Evolutionary conservation across 495 filamentous ascomycete species (phyloP), one percentile per base, ranked within the genome.

Genomic region (Oleoguttula mirabilis): DNA sequence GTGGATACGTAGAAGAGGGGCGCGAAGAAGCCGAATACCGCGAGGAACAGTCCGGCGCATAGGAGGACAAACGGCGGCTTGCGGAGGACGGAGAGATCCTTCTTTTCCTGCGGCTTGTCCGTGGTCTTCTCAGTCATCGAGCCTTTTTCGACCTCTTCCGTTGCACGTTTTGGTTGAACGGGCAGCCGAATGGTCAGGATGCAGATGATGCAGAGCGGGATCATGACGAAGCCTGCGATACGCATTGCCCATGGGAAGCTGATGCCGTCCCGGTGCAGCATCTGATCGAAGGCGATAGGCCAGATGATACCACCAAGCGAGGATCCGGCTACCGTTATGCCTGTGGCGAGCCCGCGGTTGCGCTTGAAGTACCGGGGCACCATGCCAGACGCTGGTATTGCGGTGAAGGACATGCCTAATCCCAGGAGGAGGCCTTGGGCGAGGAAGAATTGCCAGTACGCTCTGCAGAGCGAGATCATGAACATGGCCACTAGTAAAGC

Each of bases 221-320:
- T 36, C 14, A 70, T 62, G 21, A 78, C 52, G 52, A 82, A 79
- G 1, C 66, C 77, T 11, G 72, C 56, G 16, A 78, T 63, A 4
- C 77, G 62, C 2, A 78, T 66, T 0, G 72, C 60, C 78, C 77
- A 81, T 11, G 62, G 73, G 37, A 79, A 82, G 1, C 69, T 66
- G 1, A 80, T 21, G 10, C 39, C 31, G 12, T 52, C 32, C 11
- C 33, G 15, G 28, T 55, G 49, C 36, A 58, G 44, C 34, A 58
- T 38, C 37, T 55, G 51, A 12, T 60, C 33, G 21, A 60, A 42
- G 2, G 49, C 47, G 54, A 88, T 84, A 3, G 73, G 75, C 42
- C 60, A 54, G 11, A 61, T 39, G 15, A 64, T 39, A 32, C 60
- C 61, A 10, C 60, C 61, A 21, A 61, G 42, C 2, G 61, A 62